Percentiles rank a stretch among this genome's conserved stretches.
Conservation (phyloP, 805 yeast species). For the Wilhelminamyces savonicus region DNA sequence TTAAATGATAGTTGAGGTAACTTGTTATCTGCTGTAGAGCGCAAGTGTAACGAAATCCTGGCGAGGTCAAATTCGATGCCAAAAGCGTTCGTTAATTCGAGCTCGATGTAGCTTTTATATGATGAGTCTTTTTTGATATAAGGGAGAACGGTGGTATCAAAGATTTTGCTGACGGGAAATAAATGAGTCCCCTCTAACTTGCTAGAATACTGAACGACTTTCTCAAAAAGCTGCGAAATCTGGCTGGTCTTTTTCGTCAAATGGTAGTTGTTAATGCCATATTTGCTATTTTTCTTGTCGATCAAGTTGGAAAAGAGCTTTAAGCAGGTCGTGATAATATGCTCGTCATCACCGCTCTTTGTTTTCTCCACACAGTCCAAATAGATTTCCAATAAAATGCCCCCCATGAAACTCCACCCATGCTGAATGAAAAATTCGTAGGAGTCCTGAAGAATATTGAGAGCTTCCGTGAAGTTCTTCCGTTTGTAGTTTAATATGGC, state of each 20-base stretch:
- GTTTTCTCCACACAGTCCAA: slow-evolving; percentile 57
- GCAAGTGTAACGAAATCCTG: slow-evolving; percentile 15
- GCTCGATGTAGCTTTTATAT: slow-evolving; percentile 24
- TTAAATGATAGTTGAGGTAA: no score
- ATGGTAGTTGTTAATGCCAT: slow-evolving; percentile 23
- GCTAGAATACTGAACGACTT: slow-evolving; percentile 10
- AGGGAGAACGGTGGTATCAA: slow-evolving; percentile 29
- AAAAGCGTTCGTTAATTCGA: slow-evolving; percentile 25
- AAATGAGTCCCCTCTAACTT: slow-evolving; percentile 12
- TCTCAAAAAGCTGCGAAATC: slow-evolving; percentile 11
- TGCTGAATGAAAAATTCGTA: slow-evolving; percentile 60
- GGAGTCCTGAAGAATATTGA: slow-evolving; percentile 57
- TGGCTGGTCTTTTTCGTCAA: slow-evolving; percentile 12
- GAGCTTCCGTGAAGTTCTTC: slow-evolving; percentile 53
- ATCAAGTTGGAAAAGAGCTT: slow-evolving; percentile 31
- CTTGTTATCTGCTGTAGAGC: no score
- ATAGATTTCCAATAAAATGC: slow-evolving; percentile 57
- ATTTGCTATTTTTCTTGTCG: no score
- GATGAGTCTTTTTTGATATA: slow-evolving; percentile 24
- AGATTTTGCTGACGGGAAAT: slow-evolving; percentile 29
- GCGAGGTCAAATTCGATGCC: slow-evolving; percentile 16
- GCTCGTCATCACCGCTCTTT: slow-evolving; percentile 13
- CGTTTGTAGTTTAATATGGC: slow-evolving; percentile 62
- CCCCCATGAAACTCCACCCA: slow-evolving; percentile 74
- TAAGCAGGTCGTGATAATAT: slow-evolving; percentile 35